Conservation (phyloP, 169 alveolate species). For the Plasmodium knowlesi region DNA sequence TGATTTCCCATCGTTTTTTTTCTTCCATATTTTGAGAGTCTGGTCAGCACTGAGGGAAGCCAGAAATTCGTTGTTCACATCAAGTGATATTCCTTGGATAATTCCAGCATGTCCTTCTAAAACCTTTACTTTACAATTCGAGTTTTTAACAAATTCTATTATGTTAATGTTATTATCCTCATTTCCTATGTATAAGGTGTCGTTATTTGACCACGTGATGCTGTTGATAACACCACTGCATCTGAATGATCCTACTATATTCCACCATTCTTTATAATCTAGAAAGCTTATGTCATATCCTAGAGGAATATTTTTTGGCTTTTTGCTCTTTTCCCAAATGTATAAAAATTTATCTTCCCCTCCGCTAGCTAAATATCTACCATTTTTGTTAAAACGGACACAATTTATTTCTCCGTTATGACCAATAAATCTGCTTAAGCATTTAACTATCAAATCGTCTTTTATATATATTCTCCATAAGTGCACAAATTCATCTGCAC, state of each 20-base stretch:
- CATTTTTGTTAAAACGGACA: constrained; percentile 89
- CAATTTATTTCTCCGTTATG: constrained; percentile 92
- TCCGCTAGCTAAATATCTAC: constrained; percentile 89
- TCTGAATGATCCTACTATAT: constrained; percentile 84
- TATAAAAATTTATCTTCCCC: constrained; percentile 89
- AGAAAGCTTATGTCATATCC: constrained; percentile 80
- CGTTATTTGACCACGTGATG: constrained; percentile 64
- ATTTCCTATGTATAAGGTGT: constrained; percentile 61
- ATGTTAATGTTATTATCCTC: constrained; percentile 73
- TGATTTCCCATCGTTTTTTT: constrained; percentile 79
- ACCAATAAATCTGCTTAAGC: constrained; percentile 88
- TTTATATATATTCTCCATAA: constrained; percentile 88
- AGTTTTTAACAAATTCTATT: constrained; percentile 71
- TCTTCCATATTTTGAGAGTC: constrained; percentile 84
- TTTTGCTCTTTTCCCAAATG: constrained; percentile 84
- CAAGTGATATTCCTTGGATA: constrained; percentile 88
- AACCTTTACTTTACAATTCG: constrained; percentile 77
- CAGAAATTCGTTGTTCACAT: constrained; percentile 82
- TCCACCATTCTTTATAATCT: constrained; percentile 87
- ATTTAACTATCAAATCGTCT: constrained; percentile 84
- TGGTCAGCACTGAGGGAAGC: constrained; percentile 93
- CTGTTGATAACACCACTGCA: constrained; percentile 74
- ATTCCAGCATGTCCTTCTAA: constrained; percentile 89
- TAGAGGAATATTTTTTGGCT: constrained; percentile 77
- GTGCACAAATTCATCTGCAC: constrained; percentile 93